Evolutionary conservation across 2,329 filamentous ascomycete genomes (phyloP), one percentile per base, ranked within the genome.

Genomic region (Harringtonia aguacate): DNA sequence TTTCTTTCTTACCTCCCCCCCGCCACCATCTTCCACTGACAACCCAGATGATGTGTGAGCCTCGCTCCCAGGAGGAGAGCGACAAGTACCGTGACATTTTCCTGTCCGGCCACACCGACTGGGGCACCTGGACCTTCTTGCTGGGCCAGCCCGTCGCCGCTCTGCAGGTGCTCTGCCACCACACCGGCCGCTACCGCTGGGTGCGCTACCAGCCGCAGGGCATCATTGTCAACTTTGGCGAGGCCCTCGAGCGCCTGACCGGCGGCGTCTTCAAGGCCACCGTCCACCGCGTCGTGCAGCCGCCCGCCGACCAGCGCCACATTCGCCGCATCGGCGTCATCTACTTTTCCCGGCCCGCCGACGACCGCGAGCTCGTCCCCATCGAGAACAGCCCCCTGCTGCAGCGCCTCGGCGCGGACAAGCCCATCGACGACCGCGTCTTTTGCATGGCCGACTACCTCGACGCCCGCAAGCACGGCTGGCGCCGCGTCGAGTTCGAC

Each of bases 31-130:
- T n/a, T n/a, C n/a, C n/a, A n/a, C n/a, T n/a, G n/a, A n/a, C n/a
- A n/a, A n/a, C n/a, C n/a, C n/a, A 77, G 56, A 77, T 77, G 73
- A 63, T 70, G 36, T 77, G 77, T 50, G 61, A 65, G 20, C 59
- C 62, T 0, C 65, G 70, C 4, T 29, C 39, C 5, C 15, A 24
- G 15, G 36, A 43, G 12, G 39, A 47, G 8, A 68, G 65, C 51
- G 59, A 56, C 30, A 61, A 57, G 35, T 59, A 57, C 8, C 42
- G 45, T 15, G 38, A 47, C 31, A 30, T 41, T 14, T 46, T 37
- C 33, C 13, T 40, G 14, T 41, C 48, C 4, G 51, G 46, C 0
- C 69, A 74, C 50, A 72, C 69, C 1, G 70, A 73, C 47, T 58
- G 72, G 14, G 69, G 68, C 1, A 67, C 62, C 1, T 55, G 73